Base-by-base conservation (phyloP, 176 grass and related monocot species). In the Aegilops tauschii region DNA sequence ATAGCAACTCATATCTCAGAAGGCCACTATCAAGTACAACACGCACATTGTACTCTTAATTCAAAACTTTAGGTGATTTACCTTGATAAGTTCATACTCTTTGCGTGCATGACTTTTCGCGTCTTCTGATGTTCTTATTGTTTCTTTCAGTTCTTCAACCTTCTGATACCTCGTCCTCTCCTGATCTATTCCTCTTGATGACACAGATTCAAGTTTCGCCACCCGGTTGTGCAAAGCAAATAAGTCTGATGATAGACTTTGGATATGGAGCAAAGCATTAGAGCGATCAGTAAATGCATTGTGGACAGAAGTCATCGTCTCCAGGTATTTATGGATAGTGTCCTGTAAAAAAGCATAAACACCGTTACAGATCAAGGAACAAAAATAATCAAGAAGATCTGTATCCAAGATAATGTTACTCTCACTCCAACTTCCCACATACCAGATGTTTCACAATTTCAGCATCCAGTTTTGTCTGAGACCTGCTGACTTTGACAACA, bases 81-180 rank as follows among this genome's bases (percentile, higher is more conserved):
- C 93, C 92, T 95, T 98, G 83, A 98, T 95, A 79, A 77, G 78
- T 9, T 95, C 96, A 37, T 94, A 95, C 30, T 92, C 92, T 86
- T 84, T 86, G 84, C 86, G 68, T 61, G 93, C 93, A 72, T 82
- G 79, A 52, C 70, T 77, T 89, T 95, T 98, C 61, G 86, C 79
- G 73, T 92, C 96, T 88, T 95, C 92, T 4, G 79, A 91, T 40
- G 61, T 49, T 86, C 84, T 92, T 86, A 98, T 94, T 79, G 62
- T 88, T 86, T 94, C 88, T 69, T 92, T 90, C 86, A 98, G 52
- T 68, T 98, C 93, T 61, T 91, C 90, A 73, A 95, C 89, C 65
- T 91, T 98, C 49, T 81, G 84, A 83, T 91, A 69, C 36, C 91
- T 98, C 32, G 72, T 67, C 69, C 69, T 92, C 50, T 98, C 96